Evolutionary conservation across 331 rosid species (phyloP).

Genomic region (Rhamnella rubrinervis): DNA sequence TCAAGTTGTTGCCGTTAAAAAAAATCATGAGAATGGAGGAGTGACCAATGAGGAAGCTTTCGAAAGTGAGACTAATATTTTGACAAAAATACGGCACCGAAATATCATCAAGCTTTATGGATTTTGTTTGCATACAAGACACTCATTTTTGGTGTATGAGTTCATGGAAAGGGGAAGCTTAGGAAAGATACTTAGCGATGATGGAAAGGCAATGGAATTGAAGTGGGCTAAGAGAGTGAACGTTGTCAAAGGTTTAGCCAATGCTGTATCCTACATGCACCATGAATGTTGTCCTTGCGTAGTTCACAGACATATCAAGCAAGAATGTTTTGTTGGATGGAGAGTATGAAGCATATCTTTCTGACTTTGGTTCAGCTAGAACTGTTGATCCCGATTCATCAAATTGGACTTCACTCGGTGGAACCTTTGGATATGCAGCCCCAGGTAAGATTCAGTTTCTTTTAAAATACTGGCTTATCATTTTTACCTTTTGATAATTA

Average conservation of each 20-base stretch:
- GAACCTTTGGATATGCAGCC: no score
- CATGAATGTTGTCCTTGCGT: slow-evolving; percentile 6
- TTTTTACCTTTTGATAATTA: no score
- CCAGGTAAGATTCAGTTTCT: no score
- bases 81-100: slow-evolving; percentile 4
- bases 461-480: no score
- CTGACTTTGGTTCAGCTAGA: no score
- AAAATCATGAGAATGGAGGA: slow-evolving; percentile 22
- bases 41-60: background rate
- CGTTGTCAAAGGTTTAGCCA: slow-evolving; percentile 35
- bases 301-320: no score
- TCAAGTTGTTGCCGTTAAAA: slow-evolving; percentile 13
- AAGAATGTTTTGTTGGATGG: no score
- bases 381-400: no score
- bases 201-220: slow-evolving; percentile 18
- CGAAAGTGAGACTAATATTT: background rate
- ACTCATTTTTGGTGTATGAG: slow-evolving; percentile 16
- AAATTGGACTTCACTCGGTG: no score
- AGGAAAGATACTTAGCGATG: slow-evolving; percentile 17
- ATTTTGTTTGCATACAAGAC: slow-evolving; percentile 19
- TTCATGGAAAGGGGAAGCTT: slow-evolving; percentile 34
- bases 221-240: slow-evolving; percentile 35
- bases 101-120: slow-evolving; percentile 34
- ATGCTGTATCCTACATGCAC: slow-evolving; percentile 34
- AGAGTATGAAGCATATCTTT: no score